Evolutionary conservation across 345 rosid genomes (phyloP), one percentile per base, ranked within the genome.

Genomic region (Arabidopsis arenosa): DNA sequence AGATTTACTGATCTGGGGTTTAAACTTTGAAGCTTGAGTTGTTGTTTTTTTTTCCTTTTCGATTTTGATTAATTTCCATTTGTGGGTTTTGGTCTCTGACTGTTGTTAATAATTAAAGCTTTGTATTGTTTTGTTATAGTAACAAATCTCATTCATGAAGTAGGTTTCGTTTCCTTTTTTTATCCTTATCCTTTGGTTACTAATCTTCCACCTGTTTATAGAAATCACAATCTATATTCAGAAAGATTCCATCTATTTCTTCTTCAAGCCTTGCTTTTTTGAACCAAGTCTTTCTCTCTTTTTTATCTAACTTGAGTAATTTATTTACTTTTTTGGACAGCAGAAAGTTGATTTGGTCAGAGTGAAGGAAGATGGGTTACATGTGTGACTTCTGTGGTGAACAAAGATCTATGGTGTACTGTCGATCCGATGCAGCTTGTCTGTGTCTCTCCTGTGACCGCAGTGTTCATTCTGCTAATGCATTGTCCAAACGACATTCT

Each of bases 401-500:
- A 70, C 94, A 89, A 83, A 88, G 95, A 82, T 86, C 99, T 18
- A 83, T 91, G 85, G 96, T 96, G 5, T 91, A 96, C 72, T 96
- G 99, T 76, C 83, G 95, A 23, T 96, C 99, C 1, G 99, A 96
- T 85, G 93, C 88, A 43, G 99, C 98, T 1, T 90, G 93, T 78
- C 81, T 96, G 37, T 96, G 98, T 78, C 88, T 96, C 39, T 96
- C 99, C 7, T 96, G 99, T 74, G 99, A 96, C 73, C 80, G 95
- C 44, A 89, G 84, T 80, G 94, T 96, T 57, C 99, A 96, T 76
- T 89, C 96, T 45, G 98, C 99, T 41, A 96, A 96, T 67, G 94
- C 97, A 37, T 83, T 96, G 75, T 93, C 99, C 1, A 92, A 80
- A 69, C 90, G 97, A 33, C 99, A 96, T 80, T 89, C 97, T 3